Evolutionary conservation across 768 basidiomycete species (phyloP), one percentile per base, ranked within the genome.

Genomic region (Cystoderma amianthinum): DNA sequence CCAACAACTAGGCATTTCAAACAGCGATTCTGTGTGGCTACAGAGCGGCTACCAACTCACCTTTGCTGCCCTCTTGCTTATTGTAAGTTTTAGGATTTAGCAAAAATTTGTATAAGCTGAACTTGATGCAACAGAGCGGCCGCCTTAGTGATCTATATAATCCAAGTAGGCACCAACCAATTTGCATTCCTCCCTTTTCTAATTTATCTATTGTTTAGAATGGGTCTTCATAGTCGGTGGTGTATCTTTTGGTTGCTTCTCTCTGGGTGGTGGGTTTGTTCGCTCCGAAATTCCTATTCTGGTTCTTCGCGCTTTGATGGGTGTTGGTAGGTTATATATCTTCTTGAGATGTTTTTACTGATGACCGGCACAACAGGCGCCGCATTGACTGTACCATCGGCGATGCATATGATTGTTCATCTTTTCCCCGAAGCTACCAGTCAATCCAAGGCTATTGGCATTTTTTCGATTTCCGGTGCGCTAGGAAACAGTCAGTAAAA

Each of bases 221-320:
- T 9, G 10, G 15, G 15, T 30, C 9, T 30, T 30, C 15, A 9
- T 30, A 15, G 9, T 9, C 15, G 28, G 28, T 30, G 9, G 10
- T 15, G 15, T 18, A 4, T 17, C 30, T 11, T 52, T 78, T 3
- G 70, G 70, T 2, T 28, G 69, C 30, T 48, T 72, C 16, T 64
- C 67, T 9, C 44, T 75, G 13, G 57, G 58, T 19, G 57, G 58
- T 10, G 72, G 72, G 16, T 76, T 77, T 45, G 28, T 58, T 23
- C 32, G 54, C 20, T 54, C 65, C 49, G 67, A 71, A 47, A 64
- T 74, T 39, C 59, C 53, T 0, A 53, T 79, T 33, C 58, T 78
- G 28, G 56, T 73, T 21, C 47, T 79, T 0, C 61, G 76, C 48
- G 74, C 68, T 3, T 33, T 79, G 10, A 66, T 57, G 39, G 76